Conservation (phyloP, 306 rosid genomes). For the Castanospermum australe region DNA sequence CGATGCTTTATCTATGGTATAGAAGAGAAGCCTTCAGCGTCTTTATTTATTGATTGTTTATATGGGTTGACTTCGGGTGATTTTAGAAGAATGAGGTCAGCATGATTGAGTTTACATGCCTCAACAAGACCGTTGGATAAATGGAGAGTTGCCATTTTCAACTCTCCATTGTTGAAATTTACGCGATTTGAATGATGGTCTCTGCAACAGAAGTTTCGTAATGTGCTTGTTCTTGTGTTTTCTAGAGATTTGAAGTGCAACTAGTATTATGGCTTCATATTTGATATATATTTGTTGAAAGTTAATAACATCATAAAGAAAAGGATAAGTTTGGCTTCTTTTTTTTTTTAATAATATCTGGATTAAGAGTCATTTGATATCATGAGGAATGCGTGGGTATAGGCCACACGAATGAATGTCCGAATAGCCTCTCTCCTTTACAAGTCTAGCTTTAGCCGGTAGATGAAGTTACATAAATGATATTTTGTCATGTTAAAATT, state of each 20-base stretch:
- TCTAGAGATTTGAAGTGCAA: not conserved
- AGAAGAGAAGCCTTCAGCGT: not conserved
- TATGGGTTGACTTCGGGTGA: constrained; percentile 48
- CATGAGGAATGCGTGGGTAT: not conserved
- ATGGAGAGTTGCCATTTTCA: not conserved
- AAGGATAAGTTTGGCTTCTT: not conserved
- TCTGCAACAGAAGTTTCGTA: not conserved
- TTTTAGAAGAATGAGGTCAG: constrained; percentile 30
- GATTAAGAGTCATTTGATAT: no score
- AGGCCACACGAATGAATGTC: not conserved
- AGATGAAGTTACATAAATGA: no score
- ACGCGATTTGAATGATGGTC: not conserved
- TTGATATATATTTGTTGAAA: not conserved
- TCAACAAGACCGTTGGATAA: no score
- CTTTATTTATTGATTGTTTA: not conserved
- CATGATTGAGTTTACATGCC: no score
- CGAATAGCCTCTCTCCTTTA: no score
- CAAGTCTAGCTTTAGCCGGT: no score
- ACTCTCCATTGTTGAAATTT: not conserved
- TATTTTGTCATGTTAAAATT: no score
- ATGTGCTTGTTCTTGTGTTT: not conserved
- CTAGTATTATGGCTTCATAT: not conserved
- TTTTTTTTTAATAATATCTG: no score
- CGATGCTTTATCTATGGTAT: not conserved
- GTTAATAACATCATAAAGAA: not conserved